phyloP scores from a whole-genome alignment of 148 eudicot genomes.

The Heliosperma pusillum region DNA sequence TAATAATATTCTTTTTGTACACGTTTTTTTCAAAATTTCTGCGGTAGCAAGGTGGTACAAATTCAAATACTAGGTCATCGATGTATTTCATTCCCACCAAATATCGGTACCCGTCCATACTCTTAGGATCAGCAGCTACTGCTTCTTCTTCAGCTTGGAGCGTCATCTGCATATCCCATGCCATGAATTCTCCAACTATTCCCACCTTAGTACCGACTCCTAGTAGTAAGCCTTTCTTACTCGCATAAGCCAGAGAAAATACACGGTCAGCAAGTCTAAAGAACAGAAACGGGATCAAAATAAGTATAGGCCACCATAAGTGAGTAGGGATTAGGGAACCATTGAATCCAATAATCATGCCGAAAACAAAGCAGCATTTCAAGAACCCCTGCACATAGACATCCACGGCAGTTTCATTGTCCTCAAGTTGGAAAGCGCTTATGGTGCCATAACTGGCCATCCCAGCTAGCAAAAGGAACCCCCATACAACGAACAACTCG shows the following conservation, averaged over 20 bases:
- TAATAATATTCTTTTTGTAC: background rate
- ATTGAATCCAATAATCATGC: background rate
- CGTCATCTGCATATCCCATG: background rate
- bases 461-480: background rate
- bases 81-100: slow-evolving; percentile 2
- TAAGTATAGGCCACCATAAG: too few species aligned
- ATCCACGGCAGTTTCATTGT: background rate
- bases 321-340: background rate
- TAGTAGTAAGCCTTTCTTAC: background rate
- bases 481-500: background rate
- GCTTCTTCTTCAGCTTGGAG: background rate
- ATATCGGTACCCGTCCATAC: slow-evolving; percentile 1
- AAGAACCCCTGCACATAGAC: background rate
- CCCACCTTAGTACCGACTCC: background rate
- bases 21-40: slow-evolving; percentile 12
- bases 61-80: too few species aligned
- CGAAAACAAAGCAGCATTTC: background rate
- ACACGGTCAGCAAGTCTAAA: background rate
- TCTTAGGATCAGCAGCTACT: background rate
- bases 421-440: background rate
- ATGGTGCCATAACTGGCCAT: slow-evolving; percentile 3
- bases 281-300: background rate
- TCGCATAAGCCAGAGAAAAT: background rate
- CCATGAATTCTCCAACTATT: background rate
- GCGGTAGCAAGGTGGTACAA: slow-evolving; percentile 1